A percentile compares a stretch with the other conserved stretches of the same genome.
These are phyloP conservation scores for Amanita fuliginea DNA, from an alignment of 768 basidiomycete species.

Conservation along the genomic window DNA sequence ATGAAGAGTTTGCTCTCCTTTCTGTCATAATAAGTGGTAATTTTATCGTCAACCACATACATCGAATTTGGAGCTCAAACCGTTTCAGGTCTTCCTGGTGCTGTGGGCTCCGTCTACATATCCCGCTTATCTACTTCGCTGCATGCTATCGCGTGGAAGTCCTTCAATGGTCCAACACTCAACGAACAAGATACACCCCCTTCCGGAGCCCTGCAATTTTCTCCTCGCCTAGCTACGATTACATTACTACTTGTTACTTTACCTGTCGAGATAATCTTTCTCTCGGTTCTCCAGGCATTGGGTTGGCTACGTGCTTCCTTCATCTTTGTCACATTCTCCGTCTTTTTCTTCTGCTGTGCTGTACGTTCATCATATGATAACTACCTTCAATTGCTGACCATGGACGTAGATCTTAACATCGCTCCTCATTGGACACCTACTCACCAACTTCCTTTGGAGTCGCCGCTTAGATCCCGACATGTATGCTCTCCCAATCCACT, in stretches of 20 bases:
- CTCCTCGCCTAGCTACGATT: constrained; percentile 43
- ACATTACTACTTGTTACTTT: constrained; percentile 67
- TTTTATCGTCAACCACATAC: constrained; percentile 11
- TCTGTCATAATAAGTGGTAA: constrained; percentile 81
- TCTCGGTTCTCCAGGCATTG: constrained; percentile 47
- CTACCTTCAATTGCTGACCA: constrained; percentile 3
- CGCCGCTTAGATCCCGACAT: constrained; percentile 77
- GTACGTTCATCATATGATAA: constrained; percentile 33
- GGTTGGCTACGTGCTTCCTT: constrained; percentile 74
- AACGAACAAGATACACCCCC: constrained; percentile 8
- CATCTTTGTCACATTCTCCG: constrained; percentile 54
- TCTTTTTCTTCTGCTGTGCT: constrained; percentile 65
- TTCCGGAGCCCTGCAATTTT: constrained; percentile 21
- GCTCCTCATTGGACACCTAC: constrained; percentile 47
- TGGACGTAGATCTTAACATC: constrained; percentile 54
- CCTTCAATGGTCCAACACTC: not conserved
- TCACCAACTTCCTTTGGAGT: constrained; percentile 75
- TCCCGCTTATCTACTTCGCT: constrained; percentile 85
- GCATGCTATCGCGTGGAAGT: constrained; percentile 47
- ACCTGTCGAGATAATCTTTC: constrained; percentile 73
- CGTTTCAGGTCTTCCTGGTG: constrained; percentile 65
- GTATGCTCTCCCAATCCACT: constrained; percentile 90
- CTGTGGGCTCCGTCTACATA: constrained; percentile 83
- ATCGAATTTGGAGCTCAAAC: not conserved
- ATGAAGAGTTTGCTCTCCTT: constrained; percentile 80